Evolutionary conservation across 441 rosid genomes (phyloP).

Genomic region (Bruguiera hainesii): DNA sequence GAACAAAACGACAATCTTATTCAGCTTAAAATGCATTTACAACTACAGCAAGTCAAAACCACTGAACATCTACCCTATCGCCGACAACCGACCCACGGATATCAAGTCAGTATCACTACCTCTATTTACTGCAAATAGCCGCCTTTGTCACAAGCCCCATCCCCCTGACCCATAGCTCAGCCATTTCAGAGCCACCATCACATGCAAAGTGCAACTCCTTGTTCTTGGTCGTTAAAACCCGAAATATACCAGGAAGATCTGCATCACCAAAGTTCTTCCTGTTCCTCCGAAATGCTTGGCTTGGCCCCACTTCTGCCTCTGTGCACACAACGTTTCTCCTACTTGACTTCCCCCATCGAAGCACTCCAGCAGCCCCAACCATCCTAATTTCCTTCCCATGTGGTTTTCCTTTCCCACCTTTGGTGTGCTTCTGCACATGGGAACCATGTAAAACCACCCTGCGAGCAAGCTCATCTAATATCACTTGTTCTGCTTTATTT

Average conservation of each 20-base stretch:
- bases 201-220: constrained; percentile 82
- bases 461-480: constrained; percentile 70
- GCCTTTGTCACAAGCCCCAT: constrained; percentile 67
- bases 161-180: constrained; percentile 92
- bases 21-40: constrained; percentile 27
- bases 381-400: constrained; percentile 60
- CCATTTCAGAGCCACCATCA: constrained; percentile 65
- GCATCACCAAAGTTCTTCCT: constrained; percentile 41
- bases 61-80: constrained; percentile 25
- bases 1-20: constrained; percentile 9
- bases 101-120: not conserved
- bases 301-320: constrained; percentile 59
- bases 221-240: constrained; percentile 62
- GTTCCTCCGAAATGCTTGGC: constrained; percentile 47
- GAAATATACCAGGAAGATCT: constrained; percentile 55
- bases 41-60: constrained; percentile 32
- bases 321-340: constrained; percentile 61
- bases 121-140: constrained; percentile 31
- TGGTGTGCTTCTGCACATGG: constrained; percentile 66
- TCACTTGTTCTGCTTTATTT: constrained; percentile 49
- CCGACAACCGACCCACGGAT: not conserved
- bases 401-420: constrained; percentile 71
- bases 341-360: constrained; percentile 80
- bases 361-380: constrained; percentile 48
- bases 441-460: constrained; percentile 54